A percentile compares a stretch with the other conserved stretches of the same genome.
Conservation (phyloP, 148 eudicot species). For the Rhododendron williamsianum region DNA sequence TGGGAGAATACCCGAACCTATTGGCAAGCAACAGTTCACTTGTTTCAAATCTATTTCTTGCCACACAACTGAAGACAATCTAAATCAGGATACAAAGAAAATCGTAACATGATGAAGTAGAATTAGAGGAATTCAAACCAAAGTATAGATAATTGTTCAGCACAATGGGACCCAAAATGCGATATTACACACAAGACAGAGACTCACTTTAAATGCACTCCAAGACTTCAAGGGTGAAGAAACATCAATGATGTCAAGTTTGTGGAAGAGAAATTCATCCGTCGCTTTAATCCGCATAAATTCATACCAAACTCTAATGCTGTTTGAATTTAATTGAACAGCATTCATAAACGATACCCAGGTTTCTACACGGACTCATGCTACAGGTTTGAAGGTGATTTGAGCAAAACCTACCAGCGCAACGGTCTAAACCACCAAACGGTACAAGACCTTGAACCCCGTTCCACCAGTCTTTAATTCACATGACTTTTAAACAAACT, state of each 20-base stretch:
- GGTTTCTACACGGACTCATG: neutral
- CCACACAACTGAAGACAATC: neutral
- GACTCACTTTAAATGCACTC: neutral
- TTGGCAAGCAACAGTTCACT: neutral
- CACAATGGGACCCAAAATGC: neutral
- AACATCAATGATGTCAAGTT: neutral
- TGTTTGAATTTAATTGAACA: neutral
- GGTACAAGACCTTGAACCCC: neutral
- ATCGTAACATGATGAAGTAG: neutral
- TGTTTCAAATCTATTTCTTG: neutral
- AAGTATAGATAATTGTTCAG: neutral
- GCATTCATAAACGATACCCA: neutral
- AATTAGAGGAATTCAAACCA: neutral
- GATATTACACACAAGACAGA: neutral
- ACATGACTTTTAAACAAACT: neutral
- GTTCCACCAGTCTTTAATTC: neutral
- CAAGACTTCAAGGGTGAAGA: neutral
- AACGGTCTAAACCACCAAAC: neutral
- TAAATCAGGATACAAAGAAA: neutral
- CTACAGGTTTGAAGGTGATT: neutral
- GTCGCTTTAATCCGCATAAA: neutral
- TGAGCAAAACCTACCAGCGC: neutral
- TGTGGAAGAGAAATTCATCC: neutral
- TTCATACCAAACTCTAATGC: neutral
- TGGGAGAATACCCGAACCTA: neutral